phyloP scores from a whole-genome alignment of 768 basidiomycete species.

The Terana coerulea region DNA sequence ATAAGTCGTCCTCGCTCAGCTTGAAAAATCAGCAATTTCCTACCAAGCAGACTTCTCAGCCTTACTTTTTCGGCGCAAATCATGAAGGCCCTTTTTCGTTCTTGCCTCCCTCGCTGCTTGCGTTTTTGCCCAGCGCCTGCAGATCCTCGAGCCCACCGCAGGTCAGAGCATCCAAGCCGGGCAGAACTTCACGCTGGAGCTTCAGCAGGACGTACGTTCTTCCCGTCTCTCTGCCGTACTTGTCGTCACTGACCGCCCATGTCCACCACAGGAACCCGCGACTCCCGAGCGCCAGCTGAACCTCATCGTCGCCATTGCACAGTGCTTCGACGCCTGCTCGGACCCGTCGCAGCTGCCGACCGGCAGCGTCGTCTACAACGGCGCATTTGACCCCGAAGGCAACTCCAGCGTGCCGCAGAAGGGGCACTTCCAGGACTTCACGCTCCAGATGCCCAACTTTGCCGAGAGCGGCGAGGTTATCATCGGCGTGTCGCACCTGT shows the following conservation, averaged over 20 bases:
- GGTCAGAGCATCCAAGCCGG: slow-evolving; percentile 35
- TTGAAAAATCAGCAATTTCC: too few relatives aligned
- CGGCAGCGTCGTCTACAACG: slow-evolving; percentile 45
- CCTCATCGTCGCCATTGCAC: slow-evolving; percentile 37
- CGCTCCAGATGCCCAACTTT: slow-evolving; percentile 34
- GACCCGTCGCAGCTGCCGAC: slow-evolving; percentile 25
- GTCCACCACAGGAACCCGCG: slow-evolving; percentile 29
- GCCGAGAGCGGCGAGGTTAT: neutral
- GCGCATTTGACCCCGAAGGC: slow-evolving; percentile 36
- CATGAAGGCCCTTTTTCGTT: slow-evolving; percentile 18
- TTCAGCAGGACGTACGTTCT: slow-evolving; percentile 30
- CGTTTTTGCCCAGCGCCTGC: slow-evolving; percentile 37
- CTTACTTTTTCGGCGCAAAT: neutral
- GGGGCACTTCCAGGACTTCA: slow-evolving; percentile 43
- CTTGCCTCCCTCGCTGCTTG: slow-evolving; percentile 28
- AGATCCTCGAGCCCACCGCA: slow-evolving; percentile 38
- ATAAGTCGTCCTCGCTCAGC: too few relatives aligned
- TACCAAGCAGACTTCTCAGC: too few relatives aligned
- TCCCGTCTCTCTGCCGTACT: neutral
- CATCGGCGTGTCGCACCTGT: slow-evolving; percentile 1
- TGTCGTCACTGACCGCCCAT: neutral
- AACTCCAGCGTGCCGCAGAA: slow-evolving; percentile 22
- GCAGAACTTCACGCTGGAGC: slow-evolving; percentile 36
- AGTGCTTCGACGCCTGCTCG: slow-evolving; percentile 29
- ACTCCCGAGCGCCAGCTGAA: slow-evolving; percentile 35